Evolutionary conservation across 192 early-diverging fungal genomes (phyloP).

Genomic region (Spizellomyces punctatus): DNA sequence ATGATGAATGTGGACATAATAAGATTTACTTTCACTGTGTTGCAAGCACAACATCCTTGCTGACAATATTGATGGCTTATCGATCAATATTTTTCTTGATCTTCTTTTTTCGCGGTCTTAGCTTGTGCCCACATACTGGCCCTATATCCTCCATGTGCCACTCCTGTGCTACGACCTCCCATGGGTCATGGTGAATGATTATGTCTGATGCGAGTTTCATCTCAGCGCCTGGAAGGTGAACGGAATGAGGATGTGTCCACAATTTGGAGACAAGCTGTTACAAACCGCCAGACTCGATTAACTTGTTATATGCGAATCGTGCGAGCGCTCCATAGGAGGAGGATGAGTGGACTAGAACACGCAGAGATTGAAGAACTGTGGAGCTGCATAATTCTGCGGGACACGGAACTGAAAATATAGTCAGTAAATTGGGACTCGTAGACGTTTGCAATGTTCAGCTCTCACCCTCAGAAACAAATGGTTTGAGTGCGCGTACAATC

Average conservation of each 20-base stretch:
- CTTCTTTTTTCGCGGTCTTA: too few species aligned
- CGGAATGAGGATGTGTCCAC: too few species aligned
- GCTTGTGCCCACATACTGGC: too few species aligned
- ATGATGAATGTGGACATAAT: not conserved
- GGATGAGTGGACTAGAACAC: slow-evolving; percentile 27
- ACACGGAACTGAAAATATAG: too few species aligned
- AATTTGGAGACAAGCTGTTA: not conserved
- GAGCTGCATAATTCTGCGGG: slow-evolving; percentile 5
- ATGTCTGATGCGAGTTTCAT: slow-evolving; percentile 12
- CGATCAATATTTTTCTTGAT: too few species aligned
- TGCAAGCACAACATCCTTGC: too few species aligned
- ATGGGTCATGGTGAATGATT: slow-evolving; percentile 25
- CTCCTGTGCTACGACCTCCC: slow-evolving; percentile 17
- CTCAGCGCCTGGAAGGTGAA: slow-evolving; percentile 5
- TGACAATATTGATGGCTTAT: too few species aligned
- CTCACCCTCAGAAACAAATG: slow-evolving; percentile 22
- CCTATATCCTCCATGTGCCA: slow-evolving; percentile 20
- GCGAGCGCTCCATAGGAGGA: slow-evolving; percentile 17
- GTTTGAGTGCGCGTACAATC: slow-evolving; percentile 4
- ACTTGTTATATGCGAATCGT: slow-evolving; percentile 9
- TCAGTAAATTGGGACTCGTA: too few species aligned
- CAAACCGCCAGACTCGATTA: slow-evolving; percentile 20
- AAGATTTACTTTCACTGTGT: too few species aligned
- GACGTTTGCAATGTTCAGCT: not conserved
- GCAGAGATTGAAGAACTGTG: not conserved